Conservation (phyloP, 352 stramenopile species). For the Phytopythium ostracodes region DNA sequence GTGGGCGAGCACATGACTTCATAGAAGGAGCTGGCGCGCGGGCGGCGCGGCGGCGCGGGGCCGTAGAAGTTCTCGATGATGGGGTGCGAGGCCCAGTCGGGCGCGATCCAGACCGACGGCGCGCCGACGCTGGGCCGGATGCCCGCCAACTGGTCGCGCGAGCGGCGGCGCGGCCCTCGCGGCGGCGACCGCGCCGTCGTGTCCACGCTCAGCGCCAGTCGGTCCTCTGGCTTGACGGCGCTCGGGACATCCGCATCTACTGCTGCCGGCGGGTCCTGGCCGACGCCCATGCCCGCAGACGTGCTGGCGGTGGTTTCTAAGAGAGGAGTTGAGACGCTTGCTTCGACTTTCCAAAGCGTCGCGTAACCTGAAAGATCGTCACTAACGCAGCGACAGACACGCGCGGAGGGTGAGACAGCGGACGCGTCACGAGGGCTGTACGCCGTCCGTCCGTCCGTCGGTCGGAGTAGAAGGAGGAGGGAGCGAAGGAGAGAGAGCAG, state of each 20-base stretch:
- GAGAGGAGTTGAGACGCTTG: background rate
- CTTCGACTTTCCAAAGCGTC: background rate
- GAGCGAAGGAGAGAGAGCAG: background rate
- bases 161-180: background rate
- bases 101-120: slow-evolving; percentile 63
- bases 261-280: background rate
- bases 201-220: background rate
- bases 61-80: slow-evolving; percentile 84
- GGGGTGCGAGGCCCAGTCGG: slow-evolving; percentile 67
- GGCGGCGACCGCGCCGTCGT: background rate
- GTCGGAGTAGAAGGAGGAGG: too few species aligned
- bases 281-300: background rate
- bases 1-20: slow-evolving; percentile 82
- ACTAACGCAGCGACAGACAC: background rate
- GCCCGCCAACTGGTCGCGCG: background rate
- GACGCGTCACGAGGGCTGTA: too few species aligned
- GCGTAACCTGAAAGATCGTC: background rate
- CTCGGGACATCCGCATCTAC: background rate
- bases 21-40: slow-evolving; percentile 68
- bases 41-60: slow-evolving; percentile 22
- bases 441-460: background rate
- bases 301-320: background rate
- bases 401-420: too few species aligned
- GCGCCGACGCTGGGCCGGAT: slow-evolving; percentile 14
- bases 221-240: background rate